phyloP scores from a whole-genome alignment of 441 rosid species.

The Brassica hybrid region DNA sequence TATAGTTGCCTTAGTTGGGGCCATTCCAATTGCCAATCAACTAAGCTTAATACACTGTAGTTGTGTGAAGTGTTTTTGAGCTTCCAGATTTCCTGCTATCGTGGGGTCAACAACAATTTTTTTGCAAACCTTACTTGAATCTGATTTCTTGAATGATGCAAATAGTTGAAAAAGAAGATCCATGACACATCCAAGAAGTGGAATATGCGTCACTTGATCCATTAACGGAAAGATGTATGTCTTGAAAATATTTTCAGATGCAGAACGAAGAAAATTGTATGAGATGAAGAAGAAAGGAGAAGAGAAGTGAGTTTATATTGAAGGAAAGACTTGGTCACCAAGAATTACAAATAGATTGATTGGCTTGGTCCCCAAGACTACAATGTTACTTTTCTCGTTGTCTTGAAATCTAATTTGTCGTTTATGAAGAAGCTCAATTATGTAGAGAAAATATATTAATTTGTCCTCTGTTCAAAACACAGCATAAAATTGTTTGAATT shows the following conservation, averaged over 20 bases:
- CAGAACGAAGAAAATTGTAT: background rate
- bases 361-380: slow-evolving; percentile 15
- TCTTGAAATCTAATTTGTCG: background rate
- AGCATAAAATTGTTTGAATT: too few relatives aligned
- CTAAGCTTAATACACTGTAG: slow-evolving; percentile 24
- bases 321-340: slow-evolving; percentile 15
- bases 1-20: background rate
- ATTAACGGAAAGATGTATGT: background rate
- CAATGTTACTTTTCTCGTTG: background rate
- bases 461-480: too few relatives aligned
- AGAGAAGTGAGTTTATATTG: slow-evolving; percentile 16
- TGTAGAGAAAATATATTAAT: background rate
- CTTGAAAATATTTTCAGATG: slow-evolving; percentile 16
- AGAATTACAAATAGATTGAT: background rate
- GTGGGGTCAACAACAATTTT: slow-evolving; percentile 3
- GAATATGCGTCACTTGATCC: slow-evolving; percentile 30
- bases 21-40: background rate
- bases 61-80: slow-evolving; percentile 33
- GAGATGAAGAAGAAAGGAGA: slow-evolving; percentile 23
- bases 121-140: background rate
- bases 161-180: slow-evolving; percentile 18
- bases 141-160: background rate
- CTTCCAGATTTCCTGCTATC: slow-evolving; percentile 1
- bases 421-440: background rate
- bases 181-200: slow-evolving; percentile 34